These are phyloP conservation scores for Eucalyptus albens DNA, from an alignment of 345 rosid genomes.

Conservation along the genomic window DNA sequence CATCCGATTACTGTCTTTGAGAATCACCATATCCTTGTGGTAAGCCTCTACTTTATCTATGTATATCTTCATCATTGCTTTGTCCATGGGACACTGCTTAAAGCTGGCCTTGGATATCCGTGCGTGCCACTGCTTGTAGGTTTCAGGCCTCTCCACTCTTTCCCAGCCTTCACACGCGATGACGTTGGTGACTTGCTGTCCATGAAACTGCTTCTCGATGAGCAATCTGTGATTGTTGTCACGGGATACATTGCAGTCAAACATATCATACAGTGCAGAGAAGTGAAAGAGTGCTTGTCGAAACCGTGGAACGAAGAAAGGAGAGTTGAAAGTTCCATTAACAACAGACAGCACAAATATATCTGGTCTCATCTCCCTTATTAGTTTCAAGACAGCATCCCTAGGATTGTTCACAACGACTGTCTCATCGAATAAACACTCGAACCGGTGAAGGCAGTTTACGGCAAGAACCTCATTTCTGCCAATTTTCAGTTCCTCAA, in stretches of 20 bases:
- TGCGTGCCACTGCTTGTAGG: constrained; percentile 43
- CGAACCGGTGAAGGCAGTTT: constrained; percentile 14
- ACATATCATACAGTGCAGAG: constrained; percentile 26
- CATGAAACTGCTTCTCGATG: constrained; percentile 14
- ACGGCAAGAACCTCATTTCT: constrained; percentile 25
- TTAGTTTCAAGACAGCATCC: constrained; percentile 16
- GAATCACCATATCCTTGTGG: neutral
- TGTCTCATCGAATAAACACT: constrained; percentile 28
- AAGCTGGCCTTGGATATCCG: constrained; percentile 35
- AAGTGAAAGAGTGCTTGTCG: constrained; percentile 30
- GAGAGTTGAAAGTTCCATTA: neutral
- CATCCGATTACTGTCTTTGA: neutral
- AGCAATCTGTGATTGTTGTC: constrained; percentile 15
- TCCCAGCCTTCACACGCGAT: constrained; percentile 28
- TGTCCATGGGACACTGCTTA: constrained; percentile 16
- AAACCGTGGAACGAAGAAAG: constrained; percentile 13
- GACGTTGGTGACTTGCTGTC: constrained; percentile 16
- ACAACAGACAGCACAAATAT: neutral
- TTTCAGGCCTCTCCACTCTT: constrained; percentile 41
- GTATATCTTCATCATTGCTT: constrained; percentile 7
- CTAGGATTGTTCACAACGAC: constrained; percentile 23
- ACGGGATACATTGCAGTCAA: constrained; percentile 8
- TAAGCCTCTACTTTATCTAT: neutral
- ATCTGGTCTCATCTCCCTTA: neutral
- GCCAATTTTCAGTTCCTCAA: constrained; percentile 21